Conservation (phyloP, 768 basidiomycete genomes). For the Leccinellum luteum region DNA sequence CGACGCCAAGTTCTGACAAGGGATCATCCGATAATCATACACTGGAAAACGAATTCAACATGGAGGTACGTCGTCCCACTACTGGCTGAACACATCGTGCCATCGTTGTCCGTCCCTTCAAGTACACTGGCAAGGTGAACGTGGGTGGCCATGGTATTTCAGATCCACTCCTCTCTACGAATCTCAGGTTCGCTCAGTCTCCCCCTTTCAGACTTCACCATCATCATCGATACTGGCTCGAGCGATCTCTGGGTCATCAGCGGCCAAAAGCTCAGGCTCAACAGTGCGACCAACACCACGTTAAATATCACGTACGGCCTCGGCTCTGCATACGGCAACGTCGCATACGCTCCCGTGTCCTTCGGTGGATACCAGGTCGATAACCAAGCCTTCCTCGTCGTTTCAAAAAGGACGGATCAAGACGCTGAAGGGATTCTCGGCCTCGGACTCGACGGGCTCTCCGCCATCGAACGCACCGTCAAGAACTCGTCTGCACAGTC, state of each 20-base stretch:
- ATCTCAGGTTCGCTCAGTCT: neutral
- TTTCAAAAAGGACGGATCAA: slow-evolving; percentile 13
- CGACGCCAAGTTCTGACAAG: slow-evolving; percentile 16
- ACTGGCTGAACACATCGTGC: neutral
- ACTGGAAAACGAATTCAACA: slow-evolving; percentile 22
- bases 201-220: slow-evolving; percentile 24
- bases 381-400: slow-evolving; percentile 28
- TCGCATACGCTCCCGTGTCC: slow-evolving; percentile 35
- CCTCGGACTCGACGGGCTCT: slow-evolving; percentile 26
- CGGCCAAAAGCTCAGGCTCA: slow-evolving; percentile 24
- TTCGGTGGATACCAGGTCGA: slow-evolving; percentile 35
- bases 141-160: slow-evolving; percentile 30
- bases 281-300: slow-evolving; percentile 29
- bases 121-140: slow-evolving; percentile 31
- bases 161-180: neutral
- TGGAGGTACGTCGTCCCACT: slow-evolving; percentile 22
- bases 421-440: slow-evolving; percentile 26
- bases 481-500: slow-evolving; percentile 23
- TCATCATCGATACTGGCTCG: slow-evolving; percentile 29
- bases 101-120: neutral
- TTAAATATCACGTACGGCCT: slow-evolving; percentile 37
- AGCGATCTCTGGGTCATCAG: slow-evolving; percentile 29
- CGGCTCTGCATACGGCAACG: slow-evolving; percentile 37
- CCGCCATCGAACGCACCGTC: slow-evolving; percentile 16
- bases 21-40: slow-evolving; percentile 23